Evolutionary conservation across 2,329 filamentous ascomycete genomes (phyloP).

Genomic region (Monosporascus sp.): DNA sequence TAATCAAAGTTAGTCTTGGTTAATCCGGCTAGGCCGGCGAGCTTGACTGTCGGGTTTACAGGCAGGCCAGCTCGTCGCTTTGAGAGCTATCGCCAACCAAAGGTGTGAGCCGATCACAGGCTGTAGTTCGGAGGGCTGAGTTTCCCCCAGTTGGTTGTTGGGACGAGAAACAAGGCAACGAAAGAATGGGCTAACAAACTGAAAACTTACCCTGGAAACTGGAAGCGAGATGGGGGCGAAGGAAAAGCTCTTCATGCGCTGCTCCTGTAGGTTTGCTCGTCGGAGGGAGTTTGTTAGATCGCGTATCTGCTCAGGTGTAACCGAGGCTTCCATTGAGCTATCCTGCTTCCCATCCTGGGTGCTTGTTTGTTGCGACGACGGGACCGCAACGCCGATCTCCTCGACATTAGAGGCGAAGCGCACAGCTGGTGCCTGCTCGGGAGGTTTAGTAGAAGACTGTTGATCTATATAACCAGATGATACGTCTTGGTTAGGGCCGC

Average conservation of each 20-base stretch:
- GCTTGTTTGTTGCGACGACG: constrained; percentile 10
- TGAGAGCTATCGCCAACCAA: too few species aligned
- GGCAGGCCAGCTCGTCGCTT: neutral
- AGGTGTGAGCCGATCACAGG: neutral
- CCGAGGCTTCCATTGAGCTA: constrained; percentile 28
- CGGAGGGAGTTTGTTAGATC: constrained; percentile 69
- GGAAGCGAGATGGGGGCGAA: constrained; percentile 91
- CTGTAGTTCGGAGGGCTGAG: neutral
- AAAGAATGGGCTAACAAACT: constrained; percentile 13
- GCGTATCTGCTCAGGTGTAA: constrained; percentile 59
- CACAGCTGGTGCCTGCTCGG: constrained; percentile 45
- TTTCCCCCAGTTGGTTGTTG: neutral
- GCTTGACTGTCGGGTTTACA: neutral
- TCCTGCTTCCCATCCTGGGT: constrained; percentile 6
- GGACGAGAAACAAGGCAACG: neutral
- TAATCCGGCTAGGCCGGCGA: neutral
- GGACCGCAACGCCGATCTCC: constrained; percentile 55
- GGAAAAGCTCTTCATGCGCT: constrained; percentile 77
- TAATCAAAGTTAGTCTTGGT: constrained; percentile 13
- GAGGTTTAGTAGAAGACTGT: constrained; percentile 11
- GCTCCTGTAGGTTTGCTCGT: constrained; percentile 71
- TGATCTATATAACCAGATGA: constrained; percentile 18
- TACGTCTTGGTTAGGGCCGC: constrained; percentile 9
- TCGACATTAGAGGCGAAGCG: constrained; percentile 68
- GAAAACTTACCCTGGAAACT: constrained; percentile 65